phyloP scores from a whole-genome alignment of 805 yeast genomes.

The Wickerhamomyces kurtzmanii region DNA sequence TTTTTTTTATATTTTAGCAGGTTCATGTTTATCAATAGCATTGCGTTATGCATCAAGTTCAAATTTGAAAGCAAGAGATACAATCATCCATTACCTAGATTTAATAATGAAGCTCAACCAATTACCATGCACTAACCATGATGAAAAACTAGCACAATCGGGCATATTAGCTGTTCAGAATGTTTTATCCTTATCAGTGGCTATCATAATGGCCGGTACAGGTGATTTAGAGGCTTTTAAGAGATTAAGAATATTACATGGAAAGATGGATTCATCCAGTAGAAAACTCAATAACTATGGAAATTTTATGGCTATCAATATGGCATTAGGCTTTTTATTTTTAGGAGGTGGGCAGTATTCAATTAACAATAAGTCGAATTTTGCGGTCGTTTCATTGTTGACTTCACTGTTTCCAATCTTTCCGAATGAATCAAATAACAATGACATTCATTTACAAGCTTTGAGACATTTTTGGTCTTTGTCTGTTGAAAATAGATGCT shows the following conservation, averaged over 20 bases:
- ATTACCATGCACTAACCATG: constrained; percentile 37
- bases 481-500: constrained; percentile 70
- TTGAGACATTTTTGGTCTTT: constrained; percentile 86
- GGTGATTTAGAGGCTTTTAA: constrained; percentile 79
- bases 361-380: constrained; percentile 43
- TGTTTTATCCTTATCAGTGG: constrained; percentile 49
- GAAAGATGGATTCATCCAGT: constrained; percentile 15
- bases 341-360: constrained; percentile 92
- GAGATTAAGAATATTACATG: constrained; percentile 63
- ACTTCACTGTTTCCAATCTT: constrained; percentile 73
- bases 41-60: constrained; percentile 68
- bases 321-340: constrained; percentile 81
- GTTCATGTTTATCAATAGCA: constrained; percentile 66
- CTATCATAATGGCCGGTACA: constrained; percentile 81
- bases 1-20: constrained; percentile 59
- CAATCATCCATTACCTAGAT: constrained; percentile 47
- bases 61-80: constrained; percentile 39
- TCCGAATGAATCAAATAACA: constrained; percentile 21
- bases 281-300: constrained; percentile 45
- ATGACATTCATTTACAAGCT: constrained; percentile 68
- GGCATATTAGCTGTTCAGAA: constrained; percentile 49
- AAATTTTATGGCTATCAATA: constrained; percentile 64
- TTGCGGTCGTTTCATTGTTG: constrained; percentile 60
- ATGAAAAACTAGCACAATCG: constrained; percentile 42
- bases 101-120: constrained; percentile 31